Conservation (phyloP, 2,329 filamentous ascomycete genomes). For the Penicillium thymicola region DNA sequence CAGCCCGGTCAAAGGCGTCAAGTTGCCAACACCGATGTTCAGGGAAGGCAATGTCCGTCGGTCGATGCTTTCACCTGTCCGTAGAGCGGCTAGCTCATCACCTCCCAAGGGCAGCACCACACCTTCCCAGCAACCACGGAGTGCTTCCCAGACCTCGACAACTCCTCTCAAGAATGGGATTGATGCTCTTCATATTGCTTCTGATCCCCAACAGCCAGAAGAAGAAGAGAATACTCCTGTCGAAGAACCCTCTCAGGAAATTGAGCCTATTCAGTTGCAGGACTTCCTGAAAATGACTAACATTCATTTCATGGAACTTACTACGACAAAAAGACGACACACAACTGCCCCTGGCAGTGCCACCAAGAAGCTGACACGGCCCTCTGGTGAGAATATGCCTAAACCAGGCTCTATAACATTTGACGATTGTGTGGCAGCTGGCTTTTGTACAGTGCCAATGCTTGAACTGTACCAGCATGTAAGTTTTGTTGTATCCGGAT, state of each 20-base stretch:
- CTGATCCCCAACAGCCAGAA: conserved; percentile 39
- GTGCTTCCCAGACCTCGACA: conserved; percentile 39
- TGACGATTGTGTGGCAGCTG: conserved; percentile 79
- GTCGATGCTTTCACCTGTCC: conserved; percentile 48
- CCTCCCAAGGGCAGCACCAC: conserved; percentile 48
- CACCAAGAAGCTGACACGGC: conserved; percentile 29
- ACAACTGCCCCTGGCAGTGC: conserved; percentile 63
- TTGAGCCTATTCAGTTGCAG: conserved; percentile 73
- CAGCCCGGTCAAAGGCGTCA: conserved; percentile 74
- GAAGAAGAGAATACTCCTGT: conserved; percentile 46
- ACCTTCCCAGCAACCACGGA: conserved; percentile 45
- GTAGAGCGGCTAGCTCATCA: conserved; percentile 35
- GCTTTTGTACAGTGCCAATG: conserved; percentile 87
- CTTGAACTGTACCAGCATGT: conserved; percentile 91
- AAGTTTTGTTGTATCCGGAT: conserved; percentile 33
- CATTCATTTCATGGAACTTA: conserved; percentile 97
- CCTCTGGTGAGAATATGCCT: conserved; percentile 26
- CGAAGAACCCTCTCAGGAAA: conserved; percentile 46
- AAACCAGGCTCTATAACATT: conserved; percentile 45
- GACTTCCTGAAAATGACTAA: conserved; percentile 94
- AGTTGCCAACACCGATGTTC: conserved; percentile 65
- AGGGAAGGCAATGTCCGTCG: conserved; percentile 66
- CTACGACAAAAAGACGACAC: conserved; percentile 88
- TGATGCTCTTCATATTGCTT: conserved; percentile 21
- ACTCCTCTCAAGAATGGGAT: conserved; percentile 33